Percentiles rank a stretch among this genome's conserved stretches.
Evolutionary conservation across 139 green algal species (phyloP).

Genomic region (Parachlorella kessleri): DNA sequence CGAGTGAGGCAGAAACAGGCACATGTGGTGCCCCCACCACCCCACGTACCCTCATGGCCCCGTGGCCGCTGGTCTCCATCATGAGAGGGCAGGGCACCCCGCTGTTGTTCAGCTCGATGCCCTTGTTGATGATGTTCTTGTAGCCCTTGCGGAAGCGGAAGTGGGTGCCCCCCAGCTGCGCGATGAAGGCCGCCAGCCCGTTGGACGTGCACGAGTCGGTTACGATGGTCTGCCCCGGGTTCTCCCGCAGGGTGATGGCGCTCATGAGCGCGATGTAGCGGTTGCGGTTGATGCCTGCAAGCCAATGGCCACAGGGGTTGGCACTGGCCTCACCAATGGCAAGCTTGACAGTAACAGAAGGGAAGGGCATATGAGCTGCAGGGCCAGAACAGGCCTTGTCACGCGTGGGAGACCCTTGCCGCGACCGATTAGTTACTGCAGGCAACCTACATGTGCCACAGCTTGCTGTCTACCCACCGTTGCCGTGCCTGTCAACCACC

Average conservation of each 20-base stretch:
- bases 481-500: conserved; percentile 77
- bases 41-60: conserved; percentile 68
- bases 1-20: too few species aligned
- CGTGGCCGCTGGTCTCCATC: conserved; percentile 97
- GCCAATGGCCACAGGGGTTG: not conserved
- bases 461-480: too few species aligned
- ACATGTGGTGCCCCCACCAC: not conserved
- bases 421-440: too few species aligned
- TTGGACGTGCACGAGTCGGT: conserved; percentile 94
- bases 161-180: conserved; percentile 76
- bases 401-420: too few species aligned
- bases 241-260: conserved; percentile 80
- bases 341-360: not conserved
- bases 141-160: conserved; percentile 91
- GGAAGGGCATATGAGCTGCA: too few species aligned
- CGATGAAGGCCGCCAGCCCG: conserved; percentile 90
- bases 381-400: too few species aligned
- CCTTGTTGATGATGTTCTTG: conserved; percentile 97
- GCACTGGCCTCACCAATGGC: not conserved
- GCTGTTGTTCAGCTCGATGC: conserved; percentile 78
- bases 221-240: conserved; percentile 92
- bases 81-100: conserved; percentile 86
- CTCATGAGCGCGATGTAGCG: conserved; percentile 91
- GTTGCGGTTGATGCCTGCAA: conserved; percentile 91
- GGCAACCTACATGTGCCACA: too few species aligned